Base-by-base conservation (phyloP, 331 rosid genomes). In the Pyrus hybrid region DNA sequence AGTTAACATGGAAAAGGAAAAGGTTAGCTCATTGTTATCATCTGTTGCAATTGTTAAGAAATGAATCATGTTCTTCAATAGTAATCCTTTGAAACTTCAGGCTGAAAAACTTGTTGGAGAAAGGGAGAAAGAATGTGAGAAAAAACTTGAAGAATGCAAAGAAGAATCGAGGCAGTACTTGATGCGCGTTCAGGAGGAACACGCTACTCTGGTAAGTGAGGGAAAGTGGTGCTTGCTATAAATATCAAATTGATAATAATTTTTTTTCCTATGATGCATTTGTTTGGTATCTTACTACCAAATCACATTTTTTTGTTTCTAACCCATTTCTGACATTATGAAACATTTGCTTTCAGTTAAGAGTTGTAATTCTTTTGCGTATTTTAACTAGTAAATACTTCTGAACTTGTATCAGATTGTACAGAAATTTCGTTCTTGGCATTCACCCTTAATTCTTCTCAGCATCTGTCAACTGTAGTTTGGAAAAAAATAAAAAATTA, bases 131-230 rank as follows among this genome's bases (percentile, higher is more conserved):
- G 84, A 80, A 73, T 81, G 82, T 72, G 89, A 82, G 54, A 79
- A 88, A 84, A 84, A 80, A 78, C 79, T 94, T 63, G 86, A 83
- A 67, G 93, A 89, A 47, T 67, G 86, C 81, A 83, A 85, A 80
- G 93, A 94, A 82, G 97, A 92, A 82, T 83, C 96, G 71, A 84
- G 79, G 79, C 87, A 83, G 81, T 83, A 79, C 74, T 77, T 92
- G 85, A 74, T 84, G 66, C 80, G n/a, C 62, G 78, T 86, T 78
- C 88, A 87, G 85, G 97, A 88, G 77, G 96, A 90, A 80, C 93
- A 94, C 45, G 75, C 87, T 67, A 54, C 80, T n/a, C 79, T 90
- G 89, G 99, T 92, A 86, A 79, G 81, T 77, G 69, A 76, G 60
- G 65, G 65, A 54, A 84, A 76, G 26, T 41, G 67, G 23, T 33